Conservation (phyloP, 129 eudicot genomes). For the Heracleum sosnowskyi region DNA sequence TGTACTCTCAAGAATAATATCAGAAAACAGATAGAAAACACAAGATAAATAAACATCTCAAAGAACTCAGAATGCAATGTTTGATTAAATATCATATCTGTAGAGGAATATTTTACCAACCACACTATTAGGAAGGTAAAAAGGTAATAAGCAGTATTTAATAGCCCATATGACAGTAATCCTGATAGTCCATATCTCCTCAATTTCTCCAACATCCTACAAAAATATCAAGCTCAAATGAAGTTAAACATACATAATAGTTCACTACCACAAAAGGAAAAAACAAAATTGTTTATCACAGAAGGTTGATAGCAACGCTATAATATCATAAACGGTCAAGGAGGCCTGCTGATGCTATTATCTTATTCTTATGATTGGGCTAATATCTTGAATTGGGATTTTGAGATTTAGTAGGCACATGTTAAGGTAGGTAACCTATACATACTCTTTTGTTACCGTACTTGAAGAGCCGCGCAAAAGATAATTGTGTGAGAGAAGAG, state of each 20-base stretch:
- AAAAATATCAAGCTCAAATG: slow-evolving; percentile 13
- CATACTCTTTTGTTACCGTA: not conserved
- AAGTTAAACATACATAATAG: slow-evolving; percentile 8
- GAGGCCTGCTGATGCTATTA: not conserved
- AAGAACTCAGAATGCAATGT: not conserved
- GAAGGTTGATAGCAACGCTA: not conserved
- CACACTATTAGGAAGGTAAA: slow-evolving; percentile 72
- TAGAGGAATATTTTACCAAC: slow-evolving; percentile 34
- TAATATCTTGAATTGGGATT: not conserved
- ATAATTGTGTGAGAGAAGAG: not conserved
- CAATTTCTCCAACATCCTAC: slow-evolving; percentile 58
- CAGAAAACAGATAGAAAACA: not conserved
- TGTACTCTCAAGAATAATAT: not conserved
- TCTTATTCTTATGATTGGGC: not conserved
- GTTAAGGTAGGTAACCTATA: not conserved
- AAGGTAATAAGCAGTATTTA: slow-evolving; percentile 83
- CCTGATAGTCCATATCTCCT: slow-evolving; percentile 82
- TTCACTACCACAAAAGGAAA: not conserved
- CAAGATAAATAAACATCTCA: not conserved
- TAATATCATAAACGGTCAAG: not conserved
- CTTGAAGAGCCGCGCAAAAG: not conserved
- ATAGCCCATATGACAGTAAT: slow-evolving; percentile 75
- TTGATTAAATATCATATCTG: not conserved
- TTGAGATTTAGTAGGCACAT: not conserved
- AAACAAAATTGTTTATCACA: not conserved